Evolutionary conservation across 1,284 basidiomycete genomes (phyloP), one percentile per base, ranked within the genome.

Genomic region (Papiliotrema laurentii): DNA sequence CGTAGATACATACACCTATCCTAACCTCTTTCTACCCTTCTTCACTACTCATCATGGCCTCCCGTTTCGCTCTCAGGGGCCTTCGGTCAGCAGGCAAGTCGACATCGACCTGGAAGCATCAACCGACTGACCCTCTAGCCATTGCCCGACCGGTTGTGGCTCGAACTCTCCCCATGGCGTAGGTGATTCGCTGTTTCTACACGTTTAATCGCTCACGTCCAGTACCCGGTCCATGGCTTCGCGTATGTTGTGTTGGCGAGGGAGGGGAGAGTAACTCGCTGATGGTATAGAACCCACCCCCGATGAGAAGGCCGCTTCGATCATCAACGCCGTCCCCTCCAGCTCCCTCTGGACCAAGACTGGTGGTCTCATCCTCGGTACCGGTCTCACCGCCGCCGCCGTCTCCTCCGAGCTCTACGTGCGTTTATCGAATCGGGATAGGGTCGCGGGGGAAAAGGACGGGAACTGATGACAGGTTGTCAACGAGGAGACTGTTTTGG

Each of bases 331-430:
- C 70, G 82, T 97, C 56, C 96, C 94, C 43, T 91, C 90, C 47
- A 88, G 88, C 59, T 87, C 88, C 34, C 81, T 97, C 74, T 81
- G 94, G 78, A 89, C 91, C 73, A 97, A 97, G 80, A 94, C 89
- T 45, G 90, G 91, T 58, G 84, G 87, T 56, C 85, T 93, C 67
- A 80, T 96, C 67, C 83, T 97, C 55, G 90, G 91, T 66, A 89
- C 90, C 34, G 92, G 90, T 70, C 79, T 91, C 54, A 79, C 86
- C 54, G 94, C 93, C 25, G 83, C 91, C 19, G 93, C 92, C 69
- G 93, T 97, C 77, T 96, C 91, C 34, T 88, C 92, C 74, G 94
- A 98, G 78, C 83, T 97, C 50, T 97, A 97, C 74, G 94, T 75
- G 65, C 36, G 72, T 69, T 4, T 27, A n/a, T 13, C 18, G 35